Evolutionary conservation across 2,329 filamentous ascomycete species (phyloP), one percentile per base, ranked within the genome.

Genomic region (Beauveria rudraprayagi): DNA sequence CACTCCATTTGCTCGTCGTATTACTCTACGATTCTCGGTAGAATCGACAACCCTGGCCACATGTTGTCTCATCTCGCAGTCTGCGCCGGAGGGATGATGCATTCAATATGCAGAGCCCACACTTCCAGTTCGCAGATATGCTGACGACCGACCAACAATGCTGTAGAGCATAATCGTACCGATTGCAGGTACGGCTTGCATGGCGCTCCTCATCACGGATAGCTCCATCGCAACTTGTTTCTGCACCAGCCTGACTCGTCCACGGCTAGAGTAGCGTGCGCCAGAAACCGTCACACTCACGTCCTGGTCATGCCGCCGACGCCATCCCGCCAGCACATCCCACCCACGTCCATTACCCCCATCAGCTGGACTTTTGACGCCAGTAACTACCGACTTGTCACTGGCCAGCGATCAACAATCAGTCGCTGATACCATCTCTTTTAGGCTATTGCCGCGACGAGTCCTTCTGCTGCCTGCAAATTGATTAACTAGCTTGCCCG

Each of bases 61-160:
- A 28, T 46, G 43, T 41, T 56, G 43, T 56, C 54, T 47, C 54
- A 37, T 37, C 19, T 56, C 55, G 44, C 55, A 57, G 28, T 47
- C 55, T 48, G 48, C 44, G 55, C 44, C 43, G 19, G 28, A 47
- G 43, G 55, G 43, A 40, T 37, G 28, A 37, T 48, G 43, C 55
- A 46, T 47, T 30, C 41, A 37, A 54, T 16, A 55, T 19, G 55
- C 55, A 48, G 44, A 16, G 19, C 22, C 46, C 37, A 37, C 56
- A 30, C 26, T 34, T 24, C 16, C 17, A 40, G 16, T 37, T 60
- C 56, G 34, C 40, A 34, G 40, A 41, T 28, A 46, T 60, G 40
- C 56, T 50, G 48, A 53, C 24, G 40, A 28, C 47, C 56, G 48
- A 60, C 56, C 48, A 60, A 53, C 56, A 60, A 53, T 26, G 24